Evolutionary conservation across 331 rosid species (phyloP), one percentile per base, ranked within the genome.

Genomic region (Telfairia occidentalis): DNA sequence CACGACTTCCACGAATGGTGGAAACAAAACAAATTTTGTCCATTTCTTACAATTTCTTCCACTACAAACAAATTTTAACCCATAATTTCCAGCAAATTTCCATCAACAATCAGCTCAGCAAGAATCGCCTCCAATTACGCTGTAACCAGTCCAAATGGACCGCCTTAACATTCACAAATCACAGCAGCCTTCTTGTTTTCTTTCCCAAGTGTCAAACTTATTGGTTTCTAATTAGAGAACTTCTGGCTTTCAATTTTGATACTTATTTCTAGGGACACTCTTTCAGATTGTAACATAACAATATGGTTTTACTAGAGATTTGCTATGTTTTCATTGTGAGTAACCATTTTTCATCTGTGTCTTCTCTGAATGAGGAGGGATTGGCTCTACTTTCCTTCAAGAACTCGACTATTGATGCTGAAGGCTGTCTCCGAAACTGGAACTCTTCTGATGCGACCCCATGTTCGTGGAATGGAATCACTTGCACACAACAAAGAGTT

Each of bases 381-480:
- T 21, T 28, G 5, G 81, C 81, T 52, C 49, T 73, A 21, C 77
- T 89, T 79, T 78, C 92, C 13, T 88, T 93, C 30, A 91, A 89
- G 74, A 89, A 82, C 60, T 77, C 86, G 24, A 77, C 78, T 3
- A 34, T 76, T 5, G 96, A 91, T 83, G 86, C 97, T 30, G 87
- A 84, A 80, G 84, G 88, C 28, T 88, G 89, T 49, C 38, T 91
- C 86, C 81, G 69, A 71, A 91, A 84, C 84, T 93, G 98, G 98
- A 93, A 93, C 75, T 82, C 78, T 70, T 93, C 90, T 43, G 87
- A 91, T 80, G 81, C 74, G 13, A 88, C 77, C 78, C 97, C 98
- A 1, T 93, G 98, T 87, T 73, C 92, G n/a, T 93, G 98, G 98
- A 89, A 84, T 70, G 98, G 98, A 16, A 53, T 93, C 69, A 87